phyloP scores from a whole-genome alignment of 2,329 filamentous ascomycete genomes.

The Sporothrix mexicana region DNA sequence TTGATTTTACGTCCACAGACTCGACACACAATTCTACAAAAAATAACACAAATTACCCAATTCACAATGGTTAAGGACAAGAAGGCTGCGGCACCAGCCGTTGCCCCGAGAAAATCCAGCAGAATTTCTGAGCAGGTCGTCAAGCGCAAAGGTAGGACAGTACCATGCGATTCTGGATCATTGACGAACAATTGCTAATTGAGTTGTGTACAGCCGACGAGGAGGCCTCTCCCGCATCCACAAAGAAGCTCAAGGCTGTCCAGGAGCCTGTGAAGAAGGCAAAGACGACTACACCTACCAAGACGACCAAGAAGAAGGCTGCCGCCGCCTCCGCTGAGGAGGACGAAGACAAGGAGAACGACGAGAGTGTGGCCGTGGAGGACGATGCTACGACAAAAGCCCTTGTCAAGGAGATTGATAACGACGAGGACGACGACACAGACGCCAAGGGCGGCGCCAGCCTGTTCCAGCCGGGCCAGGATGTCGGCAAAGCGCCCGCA shows the following conservation, averaged over 20 bases:
- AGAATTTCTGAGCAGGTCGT: constrained; percentile 33
- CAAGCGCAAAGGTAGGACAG: constrained; percentile 37
- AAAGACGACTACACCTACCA: constrained; percentile 29
- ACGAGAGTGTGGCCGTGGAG: constrained; percentile 29
- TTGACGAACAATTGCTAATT: constrained; percentile 25
- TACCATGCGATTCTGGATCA: too few species aligned
- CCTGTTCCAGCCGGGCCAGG: constrained; percentile 38
- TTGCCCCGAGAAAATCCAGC: constrained; percentile 34
- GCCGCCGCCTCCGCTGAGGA: neutral
- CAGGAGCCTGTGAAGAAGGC: constrained; percentile 22
- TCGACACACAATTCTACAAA: neutral
- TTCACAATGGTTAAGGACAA: constrained; percentile 31
- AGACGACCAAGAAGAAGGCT: constrained; percentile 26
- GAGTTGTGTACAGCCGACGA: constrained; percentile 26
- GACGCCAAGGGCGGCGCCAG: constrained; percentile 33
- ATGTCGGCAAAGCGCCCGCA: constrained; percentile 38
- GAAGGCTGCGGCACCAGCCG: constrained; percentile 28
- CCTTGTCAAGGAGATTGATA: constrained; percentile 35
- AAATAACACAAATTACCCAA: neutral
- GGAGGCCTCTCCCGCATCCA: constrained; percentile 32
- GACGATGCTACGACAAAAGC: constrained; percentile 35
- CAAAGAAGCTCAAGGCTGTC: constrained; percentile 35
- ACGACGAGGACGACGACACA: constrained; percentile 28
- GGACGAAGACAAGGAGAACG: constrained; percentile 26
- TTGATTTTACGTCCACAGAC: neutral